Evolutionary conservation across 2,329 filamentous ascomycete species (phyloP).

Genomic region (Cladosporium halotolerans): DNA sequence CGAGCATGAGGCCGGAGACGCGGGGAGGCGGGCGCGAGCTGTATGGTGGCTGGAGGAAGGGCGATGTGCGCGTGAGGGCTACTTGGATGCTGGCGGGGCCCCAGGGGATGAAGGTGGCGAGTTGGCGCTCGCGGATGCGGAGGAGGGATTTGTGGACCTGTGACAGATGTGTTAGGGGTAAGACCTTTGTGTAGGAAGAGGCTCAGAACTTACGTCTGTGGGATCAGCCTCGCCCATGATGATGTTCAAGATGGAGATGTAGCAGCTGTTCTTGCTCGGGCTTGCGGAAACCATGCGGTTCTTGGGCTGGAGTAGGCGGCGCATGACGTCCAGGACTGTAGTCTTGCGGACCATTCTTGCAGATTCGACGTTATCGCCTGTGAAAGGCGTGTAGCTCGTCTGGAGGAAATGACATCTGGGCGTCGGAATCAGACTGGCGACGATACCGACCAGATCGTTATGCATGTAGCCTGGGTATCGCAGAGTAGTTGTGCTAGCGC

Average conservation of each 20-base stretch:
- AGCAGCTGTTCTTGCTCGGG: slow-evolving; percentile 94
- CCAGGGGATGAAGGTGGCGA: slow-evolving; percentile 98
- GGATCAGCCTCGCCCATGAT: slow-evolving; percentile 98
- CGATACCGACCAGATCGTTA: slow-evolving; percentile 94
- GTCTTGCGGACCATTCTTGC: slow-evolving; percentile 98
- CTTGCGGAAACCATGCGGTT: slow-evolving; percentile 98
- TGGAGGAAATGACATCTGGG: slow-evolving; percentile 97
- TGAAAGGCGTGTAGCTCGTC: slow-evolving; percentile 97
- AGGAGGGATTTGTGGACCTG: slow-evolving; percentile 91
- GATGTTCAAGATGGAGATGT: slow-evolving; percentile 97
- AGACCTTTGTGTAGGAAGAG: not conserved
- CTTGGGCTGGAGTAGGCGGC: slow-evolving; percentile 88
- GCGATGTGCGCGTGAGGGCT: slow-evolving; percentile 90
- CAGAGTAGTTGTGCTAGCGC: slow-evolving; percentile 90
- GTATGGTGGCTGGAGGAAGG: slow-evolving; percentile 91
- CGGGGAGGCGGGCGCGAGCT: slow-evolving; percentile 80
- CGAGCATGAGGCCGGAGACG: slow-evolving; percentile 93
- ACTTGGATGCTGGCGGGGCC: slow-evolving; percentile 97
- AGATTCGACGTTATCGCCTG: slow-evolving; percentile 89
- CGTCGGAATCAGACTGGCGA: slow-evolving; percentile 91
- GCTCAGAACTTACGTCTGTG: slow-evolving; percentile 59
- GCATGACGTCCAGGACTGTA: slow-evolving; percentile 96
- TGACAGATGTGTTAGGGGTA: not conserved
- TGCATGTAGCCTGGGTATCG: slow-evolving; percentile 99
- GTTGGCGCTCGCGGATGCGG: slow-evolving; percentile 84